These are phyloP conservation scores for Athelia sp. DNA, from an alignment of 1,284 basidiomycete species.

Conservation along the genomic window DNA sequence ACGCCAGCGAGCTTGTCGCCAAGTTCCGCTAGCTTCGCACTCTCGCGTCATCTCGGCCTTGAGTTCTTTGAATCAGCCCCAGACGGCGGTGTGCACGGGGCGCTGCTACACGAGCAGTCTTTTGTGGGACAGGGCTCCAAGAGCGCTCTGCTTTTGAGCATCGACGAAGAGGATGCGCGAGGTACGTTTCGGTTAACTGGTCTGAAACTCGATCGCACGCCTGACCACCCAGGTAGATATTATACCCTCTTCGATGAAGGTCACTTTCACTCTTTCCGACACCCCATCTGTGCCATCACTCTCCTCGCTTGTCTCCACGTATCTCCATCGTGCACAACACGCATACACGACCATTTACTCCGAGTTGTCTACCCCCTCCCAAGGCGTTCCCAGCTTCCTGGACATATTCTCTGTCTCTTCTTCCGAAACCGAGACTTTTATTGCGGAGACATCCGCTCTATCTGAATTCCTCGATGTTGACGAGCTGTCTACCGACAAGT, in stretches of 20 bases:
- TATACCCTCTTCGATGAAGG: conserved; percentile 39
- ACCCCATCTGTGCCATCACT: conserved; percentile 26
- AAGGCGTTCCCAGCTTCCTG: conserved; percentile 29
- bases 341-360: conserved; percentile 50
- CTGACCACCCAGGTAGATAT: conserved; percentile 33
- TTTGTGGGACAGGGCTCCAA: conserved; percentile 55
- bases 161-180: conserved; percentile 52
- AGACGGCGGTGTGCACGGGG: conserved; percentile 24
- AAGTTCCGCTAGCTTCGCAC: conserved; percentile 49
- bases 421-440: conserved; percentile 32
- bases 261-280: conserved; percentile 34
- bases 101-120: conserved; percentile 32
- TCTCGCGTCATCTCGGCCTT: conserved; percentile 66
- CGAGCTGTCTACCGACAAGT: conserved; percentile 35
- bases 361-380: conserved; percentile 16
- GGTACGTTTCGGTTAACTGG: conserved; percentile 31
- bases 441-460: conserved; percentile 38
- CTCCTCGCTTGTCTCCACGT: conserved; percentile 48
- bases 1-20: conserved; percentile 36
- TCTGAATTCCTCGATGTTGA: conserved; percentile 45
- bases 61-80: conserved; percentile 55
- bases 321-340: conserved; percentile 51
- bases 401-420: conserved; percentile 37
- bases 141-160: conserved; percentile 48
- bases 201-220: conserved; percentile 10